phyloP scores from a whole-genome alignment of 2,329 filamentous ascomycete genomes.

The Aspergillus sp. region DNA sequence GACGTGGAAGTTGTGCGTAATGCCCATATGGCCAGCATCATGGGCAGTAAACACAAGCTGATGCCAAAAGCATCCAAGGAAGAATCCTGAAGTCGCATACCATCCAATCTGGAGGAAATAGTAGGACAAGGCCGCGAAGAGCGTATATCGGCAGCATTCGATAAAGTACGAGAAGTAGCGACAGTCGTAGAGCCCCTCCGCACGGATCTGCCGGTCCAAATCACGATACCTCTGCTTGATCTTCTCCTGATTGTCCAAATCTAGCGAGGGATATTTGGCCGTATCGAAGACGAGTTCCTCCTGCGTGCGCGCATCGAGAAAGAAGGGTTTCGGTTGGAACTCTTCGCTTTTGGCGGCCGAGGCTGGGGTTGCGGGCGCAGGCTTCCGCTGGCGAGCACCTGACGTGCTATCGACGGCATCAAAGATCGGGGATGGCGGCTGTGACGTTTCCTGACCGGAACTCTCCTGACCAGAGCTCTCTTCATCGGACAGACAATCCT shows the following conservation, averaged over 20 bases:
- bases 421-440: constrained; percentile 60
- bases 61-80: constrained; percentile 86
- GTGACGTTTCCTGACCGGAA: constrained; percentile 59
- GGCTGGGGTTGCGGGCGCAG: constrained; percentile 31
- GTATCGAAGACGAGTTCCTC: constrained; percentile 75
- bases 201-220: constrained; percentile 70
- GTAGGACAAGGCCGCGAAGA: constrained; percentile 66
- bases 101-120: constrained; percentile 63
- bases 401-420: constrained; percentile 51
- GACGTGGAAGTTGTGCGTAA: constrained; percentile 83
- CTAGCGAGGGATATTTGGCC: constrained; percentile 77
- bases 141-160: constrained; percentile 71
- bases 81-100: constrained; percentile 70
- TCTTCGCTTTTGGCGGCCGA: constrained; percentile 29
- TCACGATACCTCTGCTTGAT: constrained; percentile 82
- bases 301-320: constrained; percentile 72
- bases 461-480: constrained; percentile 41
- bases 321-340: constrained; percentile 54
- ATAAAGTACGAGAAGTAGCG: constrained; percentile 77
- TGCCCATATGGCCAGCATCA: constrained; percentile 95
- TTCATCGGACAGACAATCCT: constrained; percentile 41
- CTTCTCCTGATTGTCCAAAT: constrained; percentile 69
- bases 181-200: constrained; percentile 79
- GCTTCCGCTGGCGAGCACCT: constrained; percentile 41
- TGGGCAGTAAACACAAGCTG: constrained; percentile 92